phyloP scores from a whole-genome alignment of 805 yeast species.

The Blastobotrys terrestris region DNA sequence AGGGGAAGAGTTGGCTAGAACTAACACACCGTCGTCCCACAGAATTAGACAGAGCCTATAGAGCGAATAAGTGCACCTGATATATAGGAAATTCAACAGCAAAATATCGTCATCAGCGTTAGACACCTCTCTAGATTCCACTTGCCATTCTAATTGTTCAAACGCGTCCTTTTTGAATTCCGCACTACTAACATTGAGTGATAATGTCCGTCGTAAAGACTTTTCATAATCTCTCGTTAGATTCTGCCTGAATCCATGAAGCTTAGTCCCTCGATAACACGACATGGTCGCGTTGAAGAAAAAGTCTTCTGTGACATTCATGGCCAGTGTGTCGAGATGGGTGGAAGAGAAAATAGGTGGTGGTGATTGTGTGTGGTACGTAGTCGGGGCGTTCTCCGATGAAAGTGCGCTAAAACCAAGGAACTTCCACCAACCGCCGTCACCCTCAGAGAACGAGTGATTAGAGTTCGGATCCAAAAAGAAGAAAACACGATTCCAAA shows the following conservation, averaged over 20 bases:
- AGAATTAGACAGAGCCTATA: neutral
- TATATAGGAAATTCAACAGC: neutral
- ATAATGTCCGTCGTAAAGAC: constrained; percentile 1
- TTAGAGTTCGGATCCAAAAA: too few relatives aligned
- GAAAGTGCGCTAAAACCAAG: too few relatives aligned
- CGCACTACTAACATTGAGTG: constrained; percentile 3
- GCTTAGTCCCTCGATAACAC: constrained; percentile 4
- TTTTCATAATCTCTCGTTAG: constrained; percentile 1
- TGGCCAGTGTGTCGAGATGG: neutral
- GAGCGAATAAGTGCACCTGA: neutral
- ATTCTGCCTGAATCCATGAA: constrained; percentile 1
- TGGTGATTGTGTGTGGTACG: too few relatives aligned
- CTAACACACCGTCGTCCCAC: neutral
- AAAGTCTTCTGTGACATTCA: constrained; percentile 13
- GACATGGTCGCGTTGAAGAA: constrained; percentile 11
- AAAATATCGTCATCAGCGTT: neutral
- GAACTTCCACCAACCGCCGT: too few relatives aligned
- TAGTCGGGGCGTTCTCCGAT: too few relatives aligned
- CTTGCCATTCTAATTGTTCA: neutral
- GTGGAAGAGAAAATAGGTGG: too few relatives aligned
- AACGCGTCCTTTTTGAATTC: neutral
- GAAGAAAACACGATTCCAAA: too few relatives aligned
- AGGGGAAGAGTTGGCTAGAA: constrained; percentile 4
- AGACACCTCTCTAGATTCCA: neutral
- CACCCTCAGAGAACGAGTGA: too few relatives aligned